Percentiles rank a stretch among this genome's conserved stretches.
Evolutionary conservation across 1,284 basidiomycete genomes (phyloP).

Genomic region (Marasmius fiardii): DNA sequence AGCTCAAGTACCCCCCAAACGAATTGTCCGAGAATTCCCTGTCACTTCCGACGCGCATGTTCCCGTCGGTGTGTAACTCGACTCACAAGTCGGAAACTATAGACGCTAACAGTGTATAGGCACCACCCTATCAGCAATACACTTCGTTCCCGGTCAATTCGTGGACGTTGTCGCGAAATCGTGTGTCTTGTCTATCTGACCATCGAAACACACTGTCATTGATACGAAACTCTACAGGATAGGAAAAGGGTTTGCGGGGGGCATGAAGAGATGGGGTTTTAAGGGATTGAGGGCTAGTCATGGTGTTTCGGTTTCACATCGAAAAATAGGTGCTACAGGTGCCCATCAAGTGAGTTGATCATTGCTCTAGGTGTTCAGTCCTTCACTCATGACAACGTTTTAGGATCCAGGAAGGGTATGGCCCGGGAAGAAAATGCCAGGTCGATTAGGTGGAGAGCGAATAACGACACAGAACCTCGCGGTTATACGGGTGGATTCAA

Average conservation of each 20-base stretch:
- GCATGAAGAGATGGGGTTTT: slow-evolving; percentile 97
- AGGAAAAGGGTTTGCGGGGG: slow-evolving; percentile 96
- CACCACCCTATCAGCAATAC: slow-evolving; percentile 85
- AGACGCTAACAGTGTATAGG: slow-evolving; percentile 42
- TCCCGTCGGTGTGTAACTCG: slow-evolving; percentile 66
- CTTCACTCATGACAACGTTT: slow-evolving; percentile 2
- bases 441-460: slow-evolving; percentile 84
- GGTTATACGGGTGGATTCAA: slow-evolving; percentile 86
- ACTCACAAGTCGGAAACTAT: slow-evolving; percentile 3
- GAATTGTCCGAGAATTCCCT: slow-evolving; percentile 86
- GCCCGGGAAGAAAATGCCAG: slow-evolving; percentile 99
- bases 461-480: slow-evolving; percentile 88
- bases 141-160: slow-evolving; percentile 97
- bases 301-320: slow-evolving; percentile 95
- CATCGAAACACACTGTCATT: neutral
- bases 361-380: neutral
- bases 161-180: slow-evolving; percentile 94
- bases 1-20: slow-evolving; percentile 84
- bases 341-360: slow-evolving; percentile 76
- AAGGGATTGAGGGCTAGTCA: slow-evolving; percentile 91
- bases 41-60: slow-evolving; percentile 88
- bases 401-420: slow-evolving; percentile 93
- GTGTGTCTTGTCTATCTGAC: slow-evolving; percentile 45
- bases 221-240: slow-evolving; percentile 49
- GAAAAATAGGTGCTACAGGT: slow-evolving; percentile 91